Percentiles rank a stretch among this genome's conserved stretches.
These are phyloP conservation scores for Apiospora sp. DNA, from an alignment of 2,329 filamentous ascomycete species.

Conservation along the genomic window DNA sequence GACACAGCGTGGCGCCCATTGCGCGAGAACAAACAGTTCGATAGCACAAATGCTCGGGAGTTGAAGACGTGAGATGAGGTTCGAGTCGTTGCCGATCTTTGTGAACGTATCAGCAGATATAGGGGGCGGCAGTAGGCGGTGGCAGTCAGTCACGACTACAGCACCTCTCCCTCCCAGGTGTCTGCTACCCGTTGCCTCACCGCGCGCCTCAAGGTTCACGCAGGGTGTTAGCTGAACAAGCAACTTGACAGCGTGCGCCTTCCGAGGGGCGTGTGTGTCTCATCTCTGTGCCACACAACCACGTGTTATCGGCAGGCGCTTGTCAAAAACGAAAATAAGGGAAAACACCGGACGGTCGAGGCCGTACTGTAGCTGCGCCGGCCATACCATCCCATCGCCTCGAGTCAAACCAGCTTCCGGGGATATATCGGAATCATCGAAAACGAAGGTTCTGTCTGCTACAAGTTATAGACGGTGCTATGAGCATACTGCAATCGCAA, in stretches of 20 bases:
- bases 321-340: neutral
- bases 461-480: too few relatives aligned
- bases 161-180: neutral
- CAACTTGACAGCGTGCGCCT: neutral
- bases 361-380: neutral
- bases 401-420: constrained; percentile 12
- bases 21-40: neutral
- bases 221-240: neutral
- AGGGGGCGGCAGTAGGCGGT: too few relatives aligned
- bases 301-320: neutral
- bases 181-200: neutral
- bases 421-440: neutral
- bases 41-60: neutral
- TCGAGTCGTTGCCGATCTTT: neutral
- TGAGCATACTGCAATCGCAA: too few relatives aligned
- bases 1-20: neutral
- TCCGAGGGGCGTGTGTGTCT: neutral
- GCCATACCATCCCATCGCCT: constrained; percentile 1
- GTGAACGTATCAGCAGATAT: neutral
- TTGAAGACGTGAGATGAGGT: neutral
- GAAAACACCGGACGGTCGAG: neutral
- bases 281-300: neutral
- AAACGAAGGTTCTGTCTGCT: too few relatives aligned
- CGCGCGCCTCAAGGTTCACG: neutral
- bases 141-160: neutral